phyloP scores from a whole-genome alignment of 2,329 filamentous ascomycete species.

The Penicillium sp. region DNA sequence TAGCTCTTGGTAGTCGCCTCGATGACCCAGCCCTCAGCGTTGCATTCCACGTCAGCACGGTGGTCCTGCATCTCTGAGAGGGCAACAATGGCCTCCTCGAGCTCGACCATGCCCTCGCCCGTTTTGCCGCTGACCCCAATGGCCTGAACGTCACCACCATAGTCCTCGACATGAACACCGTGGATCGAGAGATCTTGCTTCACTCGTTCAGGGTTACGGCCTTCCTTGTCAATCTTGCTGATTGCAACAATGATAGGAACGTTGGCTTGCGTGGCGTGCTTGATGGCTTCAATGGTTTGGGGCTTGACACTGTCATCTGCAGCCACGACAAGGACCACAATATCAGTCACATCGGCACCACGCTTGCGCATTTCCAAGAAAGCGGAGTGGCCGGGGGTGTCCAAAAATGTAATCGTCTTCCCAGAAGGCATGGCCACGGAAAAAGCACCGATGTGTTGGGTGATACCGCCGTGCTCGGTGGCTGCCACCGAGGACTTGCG shows the following conservation, averaged over 20 bases:
- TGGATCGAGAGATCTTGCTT: constrained; percentile 83
- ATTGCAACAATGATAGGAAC: constrained; percentile 98
- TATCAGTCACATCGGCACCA: constrained; percentile 94
- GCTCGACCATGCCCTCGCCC: constrained; percentile 82
- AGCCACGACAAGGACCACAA: constrained; percentile 92
- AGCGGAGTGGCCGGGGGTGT: constrained; percentile 93
- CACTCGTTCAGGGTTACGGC: constrained; percentile 76
- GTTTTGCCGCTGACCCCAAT: constrained; percentile 93
- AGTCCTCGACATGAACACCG: constrained; percentile 91
- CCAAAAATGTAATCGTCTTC: constrained; percentile 91
- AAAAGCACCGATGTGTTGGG: constrained; percentile 97
- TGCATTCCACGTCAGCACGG: constrained; percentile 73
- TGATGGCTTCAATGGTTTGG: constrained; percentile 93
- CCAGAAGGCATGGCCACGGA: constrained; percentile 83
- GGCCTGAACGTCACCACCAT: constrained; percentile 89
- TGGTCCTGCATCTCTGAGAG: constrained; percentile 90
- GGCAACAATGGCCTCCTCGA: constrained; percentile 87
- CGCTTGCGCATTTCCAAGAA: constrained; percentile 95
- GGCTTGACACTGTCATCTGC: constrained; percentile 98
- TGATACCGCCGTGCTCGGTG: constrained; percentile 93
- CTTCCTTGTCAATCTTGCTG: constrained; percentile 93
- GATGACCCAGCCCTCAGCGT: constrained; percentile 89
- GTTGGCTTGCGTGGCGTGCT: constrained; percentile 81
- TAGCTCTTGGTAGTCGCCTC: constrained; percentile 85
- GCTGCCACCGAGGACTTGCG: constrained; percentile 91